These are phyloP conservation scores for Kwoniella europaea DNA, from an alignment of 768 basidiomycete species.

Conservation along the genomic window DNA sequence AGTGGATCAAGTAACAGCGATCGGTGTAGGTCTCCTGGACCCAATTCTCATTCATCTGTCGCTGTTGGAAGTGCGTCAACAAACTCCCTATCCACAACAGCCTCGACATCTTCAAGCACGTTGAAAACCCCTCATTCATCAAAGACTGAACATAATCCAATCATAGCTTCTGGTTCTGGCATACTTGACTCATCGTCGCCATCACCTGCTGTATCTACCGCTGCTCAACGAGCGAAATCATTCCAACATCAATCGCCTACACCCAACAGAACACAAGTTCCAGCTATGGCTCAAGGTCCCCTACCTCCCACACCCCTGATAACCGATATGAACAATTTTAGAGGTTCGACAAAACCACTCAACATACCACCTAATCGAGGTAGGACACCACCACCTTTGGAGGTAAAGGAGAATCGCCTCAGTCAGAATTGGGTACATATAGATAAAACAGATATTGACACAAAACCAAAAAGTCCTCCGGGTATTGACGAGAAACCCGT, in stretches of 20 bases:
- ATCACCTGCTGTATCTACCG: slow-evolving; percentile 11
- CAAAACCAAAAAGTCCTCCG: not conserved
- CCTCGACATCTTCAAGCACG: slow-evolving; percentile 45
- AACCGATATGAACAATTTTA: not conserved
- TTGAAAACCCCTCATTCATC: slow-evolving; percentile 46
- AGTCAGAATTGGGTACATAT: slow-evolving; percentile 50
- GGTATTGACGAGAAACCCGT: not conserved
- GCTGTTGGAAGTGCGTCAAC: slow-evolving; percentile 15
- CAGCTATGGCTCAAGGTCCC: slow-evolving; percentile 24
- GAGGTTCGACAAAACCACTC: slow-evolving; percentile 13
- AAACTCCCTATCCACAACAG: slow-evolving; percentile 42
- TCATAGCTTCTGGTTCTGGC: slow-evolving; percentile 27
- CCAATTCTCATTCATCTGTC: slow-evolving; percentile 3
- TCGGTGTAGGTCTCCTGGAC: slow-evolving; percentile 16
- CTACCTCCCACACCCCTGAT: slow-evolving; percentile 23
- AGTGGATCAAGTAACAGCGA: slow-evolving; percentile 10
- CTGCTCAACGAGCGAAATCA: slow-evolving; percentile 15
- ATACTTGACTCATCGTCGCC: slow-evolving; percentile 23
- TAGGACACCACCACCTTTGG: slow-evolving; percentile 17
- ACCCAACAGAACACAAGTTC: slow-evolving; percentile 23
- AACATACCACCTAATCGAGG: not conserved
- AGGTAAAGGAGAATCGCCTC: slow-evolving; percentile 34
- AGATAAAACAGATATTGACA: slow-evolving; percentile 5
- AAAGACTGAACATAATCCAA: slow-evolving; percentile 21
- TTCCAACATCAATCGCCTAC: slow-evolving; percentile 21